Evolutionary conservation across 164 flowering plant species (phyloP), one percentile per base, ranked within the genome.

Genomic region (Magnolia sinica): DNA sequence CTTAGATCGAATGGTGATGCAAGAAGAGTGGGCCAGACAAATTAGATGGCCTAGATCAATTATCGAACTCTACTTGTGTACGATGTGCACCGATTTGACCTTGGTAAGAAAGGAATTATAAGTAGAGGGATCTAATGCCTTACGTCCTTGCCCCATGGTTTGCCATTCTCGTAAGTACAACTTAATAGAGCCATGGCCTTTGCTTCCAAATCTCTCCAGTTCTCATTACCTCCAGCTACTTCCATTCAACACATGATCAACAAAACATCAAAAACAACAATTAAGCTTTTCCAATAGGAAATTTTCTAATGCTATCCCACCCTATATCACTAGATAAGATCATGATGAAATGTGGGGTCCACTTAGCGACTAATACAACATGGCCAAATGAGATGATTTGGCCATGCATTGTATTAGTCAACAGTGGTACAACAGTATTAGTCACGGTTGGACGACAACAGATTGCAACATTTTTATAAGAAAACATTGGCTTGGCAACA

Each of bases 91-190:
- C 24, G 37, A 31, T 31, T 31, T 31, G 37, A 1, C 2, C 37
- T 31, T 31, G 37, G 37, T 1, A 31, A 31, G 37, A 31, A 31
- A 31, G 37, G 37, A 31, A 31, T 31, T 31, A 31, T 2, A 52
- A 52, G 16, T 52, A 8, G 10, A 52, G 16, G 59, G 59, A 8
- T 14, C 59, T 52, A 14, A 11, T 14, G 22, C 50, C 16, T 27
- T 77, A 80, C 85, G 72, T 82, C 82, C 10, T 73, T 75, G 8
- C 82, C 82, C 82, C 82, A 80, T 67, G 76, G 69, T 51, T 80
- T 79, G 51, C 80, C 82, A 5, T 66, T 20, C 80, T 82, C 85
- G 20, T 52, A 77, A 50, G 66, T 73, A 59, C 78, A 80, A 52
- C 76, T 73, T 49, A 75, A 16, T 18, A 82, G 73, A n/a, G n/a